phyloP scores from a whole-genome alignment of 441 rosid genomes.

The Melastoma candidum region DNA sequence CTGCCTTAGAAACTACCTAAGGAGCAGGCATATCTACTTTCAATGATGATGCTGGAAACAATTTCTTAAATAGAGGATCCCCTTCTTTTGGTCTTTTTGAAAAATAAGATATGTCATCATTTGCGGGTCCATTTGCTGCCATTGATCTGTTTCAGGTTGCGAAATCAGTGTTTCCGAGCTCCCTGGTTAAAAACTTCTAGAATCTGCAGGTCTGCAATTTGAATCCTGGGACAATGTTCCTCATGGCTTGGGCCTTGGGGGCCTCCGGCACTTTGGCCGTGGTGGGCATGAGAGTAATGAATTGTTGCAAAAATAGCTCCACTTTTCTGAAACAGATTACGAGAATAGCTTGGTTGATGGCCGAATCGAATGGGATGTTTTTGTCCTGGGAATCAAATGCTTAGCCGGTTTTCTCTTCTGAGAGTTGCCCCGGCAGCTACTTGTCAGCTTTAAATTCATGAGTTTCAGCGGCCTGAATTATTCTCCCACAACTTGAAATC shows the following conservation, averaged over 20 bases:
- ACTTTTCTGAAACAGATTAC: conserved; percentile 74
- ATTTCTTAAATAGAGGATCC: conserved; percentile 24
- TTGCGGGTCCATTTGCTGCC: conserved; percentile 52
- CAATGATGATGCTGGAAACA: conserved; percentile 61
- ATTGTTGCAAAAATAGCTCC: conserved; percentile 80
- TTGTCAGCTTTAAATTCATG: conserved; percentile 88
- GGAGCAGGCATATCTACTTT: conserved; percentile 41
- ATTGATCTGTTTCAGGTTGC: conserved; percentile 69
- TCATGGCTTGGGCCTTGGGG: conserved; percentile 82
- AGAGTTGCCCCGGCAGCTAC: conserved; percentile 72
- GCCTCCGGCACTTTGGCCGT: conserved; percentile 91
- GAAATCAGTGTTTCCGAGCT: conserved; percentile 66
- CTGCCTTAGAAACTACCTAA: conserved; percentile 57
- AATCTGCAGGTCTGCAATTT: conserved; percentile 43
- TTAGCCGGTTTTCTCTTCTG: conserved; percentile 66
- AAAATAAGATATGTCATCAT: conserved; percentile 26
- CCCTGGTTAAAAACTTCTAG: conserved; percentile 31
- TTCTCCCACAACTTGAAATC: not conserved
- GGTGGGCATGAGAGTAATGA: conserved; percentile 68
- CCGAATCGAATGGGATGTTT: conserved; percentile 93
- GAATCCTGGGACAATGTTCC: conserved; percentile 89
- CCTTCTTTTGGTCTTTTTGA: too few relatives aligned
- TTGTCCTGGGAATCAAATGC: conserved; percentile 68
- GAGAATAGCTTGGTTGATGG: conserved; percentile 98
- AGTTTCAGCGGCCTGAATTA: not conserved